Conservation (phyloP, 331 rosid genomes). For the Malus hybrid region DNA sequence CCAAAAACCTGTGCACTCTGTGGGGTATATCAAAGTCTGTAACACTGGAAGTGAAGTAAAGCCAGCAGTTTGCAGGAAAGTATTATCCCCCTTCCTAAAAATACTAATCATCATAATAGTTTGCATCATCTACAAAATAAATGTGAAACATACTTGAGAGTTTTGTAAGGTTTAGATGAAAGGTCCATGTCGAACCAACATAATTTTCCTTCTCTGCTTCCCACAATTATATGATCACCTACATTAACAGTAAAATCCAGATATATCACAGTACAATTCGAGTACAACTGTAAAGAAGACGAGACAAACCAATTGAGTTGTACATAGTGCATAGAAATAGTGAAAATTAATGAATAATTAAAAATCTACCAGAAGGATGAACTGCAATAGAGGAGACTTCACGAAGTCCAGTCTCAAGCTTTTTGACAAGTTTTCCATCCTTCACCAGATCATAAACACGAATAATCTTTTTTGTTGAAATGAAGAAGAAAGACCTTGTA, state of each 20-base stretch:
- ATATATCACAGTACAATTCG: slow-evolving; percentile 3
- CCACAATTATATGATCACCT: slow-evolving; percentile 94
- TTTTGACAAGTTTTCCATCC: slow-evolving; percentile 41
- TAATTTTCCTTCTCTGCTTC: slow-evolving; percentile 91
- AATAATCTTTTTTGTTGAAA: slow-evolving; percentile 64
- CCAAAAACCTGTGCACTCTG: not conserved
- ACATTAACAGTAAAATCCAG: slow-evolving; percentile 21
- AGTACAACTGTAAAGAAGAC: not conserved
- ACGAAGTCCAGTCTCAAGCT: slow-evolving; percentile 82
- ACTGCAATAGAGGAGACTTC: slow-evolving; percentile 82
- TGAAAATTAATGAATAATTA: not conserved
- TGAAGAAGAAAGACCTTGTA: slow-evolving; percentile 60
- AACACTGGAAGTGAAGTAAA: not conserved
- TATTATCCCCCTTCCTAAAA: no score
- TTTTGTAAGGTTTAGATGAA: slow-evolving; percentile 75
- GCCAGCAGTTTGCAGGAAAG: not conserved
- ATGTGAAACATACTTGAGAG: slow-evolving; percentile 42
- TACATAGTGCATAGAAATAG: not conserved
- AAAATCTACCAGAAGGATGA: slow-evolving; percentile 76
- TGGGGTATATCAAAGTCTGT: not conserved
- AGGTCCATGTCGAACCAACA: slow-evolving; percentile 99
- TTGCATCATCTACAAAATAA: no score
- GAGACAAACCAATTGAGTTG: not conserved
- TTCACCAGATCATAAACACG: slow-evolving; percentile 75
- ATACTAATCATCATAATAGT: no score